These are phyloP conservation scores for Tubosaeta brunneosetosa DNA, from an alignment of 768 basidiomycete species.

Conservation along the genomic window DNA sequence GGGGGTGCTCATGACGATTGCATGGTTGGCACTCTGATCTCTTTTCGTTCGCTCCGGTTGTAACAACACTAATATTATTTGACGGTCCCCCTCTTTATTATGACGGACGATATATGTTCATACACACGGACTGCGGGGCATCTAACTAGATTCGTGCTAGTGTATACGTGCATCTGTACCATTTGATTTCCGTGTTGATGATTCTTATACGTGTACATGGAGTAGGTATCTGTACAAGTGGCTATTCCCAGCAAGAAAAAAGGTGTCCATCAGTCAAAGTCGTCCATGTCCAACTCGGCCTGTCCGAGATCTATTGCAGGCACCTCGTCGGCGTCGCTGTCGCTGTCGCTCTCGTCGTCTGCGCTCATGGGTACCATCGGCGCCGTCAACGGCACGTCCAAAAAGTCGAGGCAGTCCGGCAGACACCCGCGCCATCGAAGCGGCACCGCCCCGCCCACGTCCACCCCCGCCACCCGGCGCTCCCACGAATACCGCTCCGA, in stretches of 20 bases:
- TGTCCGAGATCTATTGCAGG: slow-evolving; percentile 19
- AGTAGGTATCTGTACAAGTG: too few relatives aligned
- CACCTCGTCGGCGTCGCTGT: slow-evolving; percentile 6
- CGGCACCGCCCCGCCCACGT: slow-evolving; percentile 53
- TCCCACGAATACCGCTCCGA: slow-evolving; percentile 71
- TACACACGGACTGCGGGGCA: not conserved
- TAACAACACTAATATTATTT: not conserved
- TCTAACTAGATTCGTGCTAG: not conserved
- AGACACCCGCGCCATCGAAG: slow-evolving; percentile 66
- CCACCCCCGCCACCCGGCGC: slow-evolving; percentile 43
- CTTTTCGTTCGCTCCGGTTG: not conserved
- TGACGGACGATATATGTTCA: not conserved
- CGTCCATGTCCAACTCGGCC: slow-evolving; percentile 20
- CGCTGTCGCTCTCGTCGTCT: too few relatives aligned
- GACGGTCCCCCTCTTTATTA: not conserved
- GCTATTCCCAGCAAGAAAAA: not conserved
- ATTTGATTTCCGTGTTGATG: not conserved
- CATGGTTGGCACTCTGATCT: slow-evolving; percentile 3
- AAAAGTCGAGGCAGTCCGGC: slow-evolving; percentile 57
- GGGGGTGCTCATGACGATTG: not conserved
- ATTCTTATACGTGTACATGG: too few relatives aligned
- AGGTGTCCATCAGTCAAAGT: slow-evolving; percentile 18
- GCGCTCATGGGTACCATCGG: not conserved
- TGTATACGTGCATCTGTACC: not conserved
- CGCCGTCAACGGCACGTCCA: slow-evolving; percentile 30